Evolutionary conservation across 306 rosid species (phyloP), one percentile per base, ranked within the genome.

Genomic region (Citrullus amarus): DNA sequence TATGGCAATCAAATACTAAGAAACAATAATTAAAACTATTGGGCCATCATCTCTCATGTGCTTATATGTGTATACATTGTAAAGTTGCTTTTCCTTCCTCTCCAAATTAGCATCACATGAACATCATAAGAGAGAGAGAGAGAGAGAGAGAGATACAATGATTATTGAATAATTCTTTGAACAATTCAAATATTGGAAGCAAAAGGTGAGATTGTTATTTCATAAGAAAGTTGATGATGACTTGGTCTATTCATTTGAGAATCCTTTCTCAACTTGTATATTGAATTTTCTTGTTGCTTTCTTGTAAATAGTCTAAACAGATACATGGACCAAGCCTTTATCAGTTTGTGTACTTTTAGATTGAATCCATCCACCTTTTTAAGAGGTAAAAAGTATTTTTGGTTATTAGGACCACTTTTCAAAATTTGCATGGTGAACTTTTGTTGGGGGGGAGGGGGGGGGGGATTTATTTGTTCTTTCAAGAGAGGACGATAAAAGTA

Each of bases 281-380:
- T 75, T 86, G 4, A 18, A 54, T 17, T 46, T 54, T 15, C 15
- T 85, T 87, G 91, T 82, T 81, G 82, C 86, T 89, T 90, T 84
- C 76, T 65, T 81, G 83, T 87, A 84, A 88, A 90, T 86, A 81
- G 87, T 83, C 86, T 83, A 66, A 88, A 85, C 90, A 80, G 60
- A 63, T 51, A 89, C 83, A 80, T 83, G 79, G 79, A 71, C 17
- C 69, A 73, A 75, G 77, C 84, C 5, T 51, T 83, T 79, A 75
- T 88, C 88, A 80, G 57, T 79, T 85, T 77, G 80, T 79, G 83
- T 83, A 58, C 63, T 58, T 59, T 59, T 59, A 39, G 74, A 66
- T 18, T 66, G n/a, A 14, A 51, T 51, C 56, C 56, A 51, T n/a
- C 56, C n/a, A 4, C 6, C 56, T 15, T 51, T 51, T 51, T 15